phyloP scores from a whole-genome alignment of 2,329 filamentous ascomycete genomes.

The Trichophyton benhamiae region DNA sequence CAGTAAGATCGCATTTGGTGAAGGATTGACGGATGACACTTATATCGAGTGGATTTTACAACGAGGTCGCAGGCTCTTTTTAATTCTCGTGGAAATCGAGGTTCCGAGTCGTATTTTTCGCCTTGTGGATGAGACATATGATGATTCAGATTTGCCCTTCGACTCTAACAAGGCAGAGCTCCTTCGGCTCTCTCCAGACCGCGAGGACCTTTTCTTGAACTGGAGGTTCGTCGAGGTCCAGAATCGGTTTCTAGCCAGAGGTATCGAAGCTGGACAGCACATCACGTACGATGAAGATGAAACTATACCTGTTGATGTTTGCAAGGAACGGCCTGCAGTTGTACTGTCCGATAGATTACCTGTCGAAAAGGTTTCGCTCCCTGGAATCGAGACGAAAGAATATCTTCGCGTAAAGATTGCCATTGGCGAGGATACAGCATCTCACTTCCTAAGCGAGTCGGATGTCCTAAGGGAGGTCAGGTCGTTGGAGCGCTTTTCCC shows the following conservation, averaged over 20 bases:
- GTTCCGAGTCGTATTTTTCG: constrained; percentile 53
- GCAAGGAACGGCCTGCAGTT: constrained; percentile 34
- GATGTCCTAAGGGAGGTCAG: constrained; percentile 32
- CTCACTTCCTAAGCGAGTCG: neutral
- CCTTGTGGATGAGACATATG: constrained; percentile 48
- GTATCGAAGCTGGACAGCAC: constrained; percentile 44
- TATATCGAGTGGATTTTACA: constrained; percentile 54
- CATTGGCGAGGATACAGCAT: constrained; percentile 22
- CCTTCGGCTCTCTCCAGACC: constrained; percentile 42
- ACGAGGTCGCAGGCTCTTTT: constrained; percentile 45
- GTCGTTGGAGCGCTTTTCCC: constrained; percentile 27
- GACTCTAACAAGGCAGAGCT: constrained; percentile 42
- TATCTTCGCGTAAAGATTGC: constrained; percentile 29
- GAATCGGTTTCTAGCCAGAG: constrained; percentile 46
- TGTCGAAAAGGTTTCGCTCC: constrained; percentile 32
- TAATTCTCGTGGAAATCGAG: constrained; percentile 47
- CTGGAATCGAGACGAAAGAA: constrained; percentile 25
- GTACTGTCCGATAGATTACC: constrained; percentile 24
- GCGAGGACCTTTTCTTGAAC: constrained; percentile 35
- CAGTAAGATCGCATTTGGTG: constrained; percentile 30
- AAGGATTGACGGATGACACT: constrained; percentile 36
- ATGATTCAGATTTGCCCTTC: constrained; percentile 50
- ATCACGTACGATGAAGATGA: constrained; percentile 48
- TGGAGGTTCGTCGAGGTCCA: constrained; percentile 48
- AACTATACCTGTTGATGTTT: constrained; percentile 46